Conservation (phyloP, 169 alveolate genomes). For the Eimeria brunetti region DNA sequence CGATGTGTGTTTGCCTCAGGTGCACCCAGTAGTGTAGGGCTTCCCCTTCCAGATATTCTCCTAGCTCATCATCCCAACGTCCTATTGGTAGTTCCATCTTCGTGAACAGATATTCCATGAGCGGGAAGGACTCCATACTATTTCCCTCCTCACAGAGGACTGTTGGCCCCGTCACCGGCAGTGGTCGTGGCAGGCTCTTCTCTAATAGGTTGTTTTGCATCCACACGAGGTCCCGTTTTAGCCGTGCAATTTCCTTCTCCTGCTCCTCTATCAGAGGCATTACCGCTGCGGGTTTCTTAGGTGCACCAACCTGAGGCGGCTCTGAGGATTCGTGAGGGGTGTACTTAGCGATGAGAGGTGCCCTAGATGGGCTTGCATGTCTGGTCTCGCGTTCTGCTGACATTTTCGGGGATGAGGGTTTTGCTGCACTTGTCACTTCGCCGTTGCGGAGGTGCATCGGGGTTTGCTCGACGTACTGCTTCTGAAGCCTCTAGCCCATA, state of each 20-base stretch:
- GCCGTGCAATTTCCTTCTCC: neutral
- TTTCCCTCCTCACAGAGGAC: neutral
- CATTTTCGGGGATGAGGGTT: neutral
- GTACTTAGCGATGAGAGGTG: neutral
- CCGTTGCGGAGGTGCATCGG: too few species aligned
- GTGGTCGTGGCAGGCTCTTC: neutral
- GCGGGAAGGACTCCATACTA: neutral
- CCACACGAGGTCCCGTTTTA: neutral
- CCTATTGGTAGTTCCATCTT: neutral
- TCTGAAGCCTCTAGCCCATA: too few species aligned
- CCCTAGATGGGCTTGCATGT: neutral
- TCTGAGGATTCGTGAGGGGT: neutral
- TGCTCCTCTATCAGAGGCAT: neutral
- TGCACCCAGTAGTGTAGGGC: neutral
- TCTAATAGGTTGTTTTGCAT: neutral
- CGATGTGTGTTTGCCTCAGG: neutral
- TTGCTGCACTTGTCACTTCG: too few species aligned
- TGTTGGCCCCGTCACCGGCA: neutral
- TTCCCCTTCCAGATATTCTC: neutral
- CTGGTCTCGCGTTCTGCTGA: neutral
- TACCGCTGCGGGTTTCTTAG: neutral
- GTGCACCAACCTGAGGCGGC: neutral
- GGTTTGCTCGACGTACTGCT: too few species aligned
- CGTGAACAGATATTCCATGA: neutral
- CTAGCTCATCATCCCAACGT: neutral